phyloP scores from a whole-genome alignment of 148 eudicot species.

The Silene latifolia region DNA sequence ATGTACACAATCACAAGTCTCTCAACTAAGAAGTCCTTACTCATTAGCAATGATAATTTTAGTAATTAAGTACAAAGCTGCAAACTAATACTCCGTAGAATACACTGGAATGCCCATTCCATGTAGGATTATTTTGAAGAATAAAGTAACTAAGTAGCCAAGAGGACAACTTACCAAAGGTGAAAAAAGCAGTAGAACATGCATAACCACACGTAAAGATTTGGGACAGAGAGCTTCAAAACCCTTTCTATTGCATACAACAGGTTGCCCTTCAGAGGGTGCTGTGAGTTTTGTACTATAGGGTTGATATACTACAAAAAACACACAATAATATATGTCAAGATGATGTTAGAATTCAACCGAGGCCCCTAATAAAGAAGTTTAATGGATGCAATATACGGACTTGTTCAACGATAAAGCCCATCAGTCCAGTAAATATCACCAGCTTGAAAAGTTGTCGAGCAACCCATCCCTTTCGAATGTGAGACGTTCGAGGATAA shows the following conservation, averaged over 20 bases:
- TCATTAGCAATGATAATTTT: background rate
- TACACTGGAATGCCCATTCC: background rate
- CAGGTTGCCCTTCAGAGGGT: constrained; percentile 87
- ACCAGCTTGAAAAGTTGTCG: constrained; percentile 80
- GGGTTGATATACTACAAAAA: constrained; percentile 86
- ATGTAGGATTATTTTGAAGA: background rate
- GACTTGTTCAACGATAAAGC: constrained; percentile 90
- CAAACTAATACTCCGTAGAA: background rate
- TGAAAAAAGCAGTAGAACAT: constrained; percentile 98
- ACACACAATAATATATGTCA: constrained; percentile 22
- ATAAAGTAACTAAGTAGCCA: background rate
- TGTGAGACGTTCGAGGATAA: constrained; percentile 67
- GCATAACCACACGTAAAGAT: constrained; percentile 96
- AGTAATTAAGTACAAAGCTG: background rate
- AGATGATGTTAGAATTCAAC: constrained; percentile 6
- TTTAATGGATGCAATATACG: constrained; percentile 13
- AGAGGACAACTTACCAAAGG: constrained; percentile 66
- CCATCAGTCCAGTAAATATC: constrained; percentile 95
- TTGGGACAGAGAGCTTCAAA: constrained; percentile 95
- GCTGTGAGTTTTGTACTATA: constrained; percentile 81
- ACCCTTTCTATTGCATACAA: constrained; percentile 92
- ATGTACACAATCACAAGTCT: background rate
- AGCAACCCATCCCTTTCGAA: constrained; percentile 88
- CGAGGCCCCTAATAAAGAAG: background rate
- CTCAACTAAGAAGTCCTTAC: background rate